Evolutionary conservation across 1,284 basidiomycete genomes (phyloP).

Genomic region (Rhodotorula sp.): DNA sequence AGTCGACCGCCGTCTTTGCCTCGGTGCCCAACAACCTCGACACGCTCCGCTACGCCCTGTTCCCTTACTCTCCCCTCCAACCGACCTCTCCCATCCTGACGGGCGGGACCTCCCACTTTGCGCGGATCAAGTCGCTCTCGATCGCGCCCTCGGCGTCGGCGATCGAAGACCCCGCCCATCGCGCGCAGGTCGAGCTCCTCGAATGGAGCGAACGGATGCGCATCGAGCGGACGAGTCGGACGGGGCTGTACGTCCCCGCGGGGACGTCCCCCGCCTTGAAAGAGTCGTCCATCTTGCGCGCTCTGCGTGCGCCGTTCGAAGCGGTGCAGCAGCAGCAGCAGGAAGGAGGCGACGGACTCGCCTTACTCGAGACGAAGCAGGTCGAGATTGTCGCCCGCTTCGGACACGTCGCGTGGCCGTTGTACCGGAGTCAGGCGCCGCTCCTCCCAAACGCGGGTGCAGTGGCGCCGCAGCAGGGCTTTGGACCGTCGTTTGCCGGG

Average conservation of each 20-base stretch:
- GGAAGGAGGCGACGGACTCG: background rate
- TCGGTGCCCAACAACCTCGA: conserved; percentile 16
- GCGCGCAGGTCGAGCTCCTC: conserved; percentile 3
- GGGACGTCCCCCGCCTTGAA: background rate
- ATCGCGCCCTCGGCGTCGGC: background rate
- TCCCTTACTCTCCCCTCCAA: conserved; percentile 12
- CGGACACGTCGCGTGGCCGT: conserved; percentile 36
- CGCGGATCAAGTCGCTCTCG: conserved; percentile 13
- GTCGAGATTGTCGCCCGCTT: conserved; percentile 23
- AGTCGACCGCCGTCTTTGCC: conserved; percentile 19
- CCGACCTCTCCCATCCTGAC: background rate
- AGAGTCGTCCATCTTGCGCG: background rate
- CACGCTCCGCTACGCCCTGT: conserved; percentile 13
- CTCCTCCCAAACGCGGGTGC: background rate
- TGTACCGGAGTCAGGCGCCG: conserved; percentile 1
- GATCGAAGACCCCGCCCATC: background rate
- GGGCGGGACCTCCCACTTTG: conserved; percentile 1
- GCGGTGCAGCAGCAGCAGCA: background rate
- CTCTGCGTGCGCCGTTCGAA: background rate
- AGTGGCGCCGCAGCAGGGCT: background rate
- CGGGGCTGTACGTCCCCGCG: conserved; percentile 1
- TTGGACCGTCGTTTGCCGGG: conserved; percentile 18
- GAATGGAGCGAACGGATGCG: conserved; percentile 18
- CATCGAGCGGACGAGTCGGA: conserved; percentile 9
- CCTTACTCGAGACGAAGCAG: background rate